Evolutionary conservation across 805 yeast species (phyloP).

Genomic region (Candida golubevii): DNA sequence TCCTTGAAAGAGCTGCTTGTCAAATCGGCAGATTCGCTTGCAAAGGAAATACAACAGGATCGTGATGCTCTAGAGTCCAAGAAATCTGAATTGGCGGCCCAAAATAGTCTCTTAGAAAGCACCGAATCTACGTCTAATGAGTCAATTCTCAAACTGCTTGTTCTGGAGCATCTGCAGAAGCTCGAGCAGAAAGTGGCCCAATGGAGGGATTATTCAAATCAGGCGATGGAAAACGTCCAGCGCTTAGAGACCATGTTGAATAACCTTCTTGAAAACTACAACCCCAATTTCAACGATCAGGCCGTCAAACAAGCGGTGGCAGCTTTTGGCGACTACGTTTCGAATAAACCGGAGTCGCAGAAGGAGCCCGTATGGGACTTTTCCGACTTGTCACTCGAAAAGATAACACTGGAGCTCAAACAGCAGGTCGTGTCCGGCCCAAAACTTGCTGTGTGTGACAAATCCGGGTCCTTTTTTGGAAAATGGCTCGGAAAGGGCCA

Average conservation of each 20-base stretch:
- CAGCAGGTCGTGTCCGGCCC: neutral
- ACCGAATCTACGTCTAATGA: neutral
- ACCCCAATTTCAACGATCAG: conserved; percentile 80
- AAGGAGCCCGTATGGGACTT: conserved; percentile 1
- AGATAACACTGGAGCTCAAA: conserved; percentile 1
- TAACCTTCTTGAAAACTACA: conserved; percentile 54
- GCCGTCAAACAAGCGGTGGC: conserved; percentile 75
- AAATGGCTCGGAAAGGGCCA: neutral
- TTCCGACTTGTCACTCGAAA: neutral
- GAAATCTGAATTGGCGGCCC: conserved; percentile 1
- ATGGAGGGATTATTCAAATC: neutral
- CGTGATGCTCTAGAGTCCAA: neutral
- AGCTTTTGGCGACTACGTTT: conserved; percentile 45
- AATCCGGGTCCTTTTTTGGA: neutral
- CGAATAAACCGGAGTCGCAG: conserved; percentile 29
- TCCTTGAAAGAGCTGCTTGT: conserved; percentile 7
- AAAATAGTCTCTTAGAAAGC: neutral
- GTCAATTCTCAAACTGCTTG: neutral
- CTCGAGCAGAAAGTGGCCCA: conserved; percentile 1
- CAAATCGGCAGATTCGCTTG: neutral
- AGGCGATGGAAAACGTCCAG: conserved; percentile 16
- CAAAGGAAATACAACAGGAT: conserved; percentile 1
- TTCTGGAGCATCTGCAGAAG: conserved; percentile 4
- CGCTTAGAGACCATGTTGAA: conserved; percentile 46
- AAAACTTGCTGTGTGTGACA: neutral